Evolutionary conservation across 441 rosid species (phyloP), one percentile per base, ranked within the genome.

Genomic region (Aleurites moluccanus): DNA sequence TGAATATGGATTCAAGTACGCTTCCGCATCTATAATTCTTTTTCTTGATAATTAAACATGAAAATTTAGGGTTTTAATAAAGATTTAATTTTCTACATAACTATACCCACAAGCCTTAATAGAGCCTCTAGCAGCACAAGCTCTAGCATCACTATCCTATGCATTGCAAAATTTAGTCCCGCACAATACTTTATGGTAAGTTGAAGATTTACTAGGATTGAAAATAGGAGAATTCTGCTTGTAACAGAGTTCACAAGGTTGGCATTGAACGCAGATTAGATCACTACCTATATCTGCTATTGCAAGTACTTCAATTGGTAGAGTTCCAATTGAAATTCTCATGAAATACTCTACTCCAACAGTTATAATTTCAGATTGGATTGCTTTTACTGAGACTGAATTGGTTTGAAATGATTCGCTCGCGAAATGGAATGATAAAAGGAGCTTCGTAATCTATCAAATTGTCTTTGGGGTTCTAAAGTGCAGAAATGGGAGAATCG

Each of bases 261-360:
- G 75, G 63, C 96, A 90, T 64, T 94, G 98, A 25, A 91, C 76
- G 97, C 98, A 92, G 10, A 88, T 86, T 68, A 91, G 84, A 83
- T 92, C 98, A 81, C 98, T 92, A 5, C 98, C 97, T 0, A 98
- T 92, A 79, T 94, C 98, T 0, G 91, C 86, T 4, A 91, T 91
- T 85, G 88, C 86, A 79, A 85, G 83, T 1, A 86, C 45, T 55
- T 83, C 85, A 42, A 82, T 81, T 18, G 88, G 78, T 35, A 97
- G 97, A 44, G 95, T 90, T 62, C 97, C 97, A 1, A 94, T 86
- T 23, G 93, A 94, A 11, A 94, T 42, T 79, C 89, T 85, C 81
- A 90, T 86, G 83, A 94, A 86, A 77, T 94, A 94, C 77, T 90
- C 97, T 9, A 97, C 96, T 60, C 90, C 90, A 20, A 88, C 90